A percentile compares a stretch with the other conserved stretches of the same genome.
phyloP scores from a whole-genome alignment of 2,329 filamentous ascomycete genomes.

The Fusarium keratoplasticum region DNA sequence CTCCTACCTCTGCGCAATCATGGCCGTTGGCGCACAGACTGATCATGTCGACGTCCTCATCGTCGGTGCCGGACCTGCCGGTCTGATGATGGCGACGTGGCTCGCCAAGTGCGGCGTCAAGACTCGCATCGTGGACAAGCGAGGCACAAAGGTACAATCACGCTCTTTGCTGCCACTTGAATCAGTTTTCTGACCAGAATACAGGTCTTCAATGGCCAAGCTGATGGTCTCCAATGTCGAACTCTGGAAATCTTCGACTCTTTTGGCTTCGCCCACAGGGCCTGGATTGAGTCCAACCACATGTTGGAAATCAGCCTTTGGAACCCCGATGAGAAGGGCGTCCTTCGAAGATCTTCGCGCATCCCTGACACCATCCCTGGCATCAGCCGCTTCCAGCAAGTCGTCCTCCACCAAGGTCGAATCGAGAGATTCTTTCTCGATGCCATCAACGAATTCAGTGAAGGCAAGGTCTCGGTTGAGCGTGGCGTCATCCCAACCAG shows the following conservation, averaged over 20 bases:
- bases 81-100: constrained; percentile 32
- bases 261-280: constrained; percentile 73
- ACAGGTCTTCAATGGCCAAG: constrained; percentile 50
- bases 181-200: neutral
- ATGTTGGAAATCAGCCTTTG: constrained; percentile 70
- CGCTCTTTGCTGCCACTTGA: too few species aligned
- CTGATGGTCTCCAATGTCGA: constrained; percentile 67
- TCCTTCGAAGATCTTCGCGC: constrained; percentile 67
- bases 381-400: constrained; percentile 72
- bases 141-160: constrained; percentile 20
- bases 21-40: neutral
- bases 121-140: constrained; percentile 28
- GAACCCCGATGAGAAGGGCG: constrained; percentile 71
- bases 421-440: constrained; percentile 39
- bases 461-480: constrained; percentile 18
- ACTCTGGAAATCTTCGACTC: constrained; percentile 79
- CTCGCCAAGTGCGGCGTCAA: constrained; percentile 33
- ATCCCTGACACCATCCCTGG: constrained; percentile 73
- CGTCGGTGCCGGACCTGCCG: constrained; percentile 25
- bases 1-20: neutral
- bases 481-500: constrained; percentile 22
- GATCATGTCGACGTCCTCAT: constrained; percentile 25
- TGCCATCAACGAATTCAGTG: constrained; percentile 26
- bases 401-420: constrained; percentile 66
- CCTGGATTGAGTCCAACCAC: constrained; percentile 75